Evolutionary conservation across 495 filamentous ascomycete genomes (phyloP).

Genomic region (Opeltia flavorubescens): DNA sequence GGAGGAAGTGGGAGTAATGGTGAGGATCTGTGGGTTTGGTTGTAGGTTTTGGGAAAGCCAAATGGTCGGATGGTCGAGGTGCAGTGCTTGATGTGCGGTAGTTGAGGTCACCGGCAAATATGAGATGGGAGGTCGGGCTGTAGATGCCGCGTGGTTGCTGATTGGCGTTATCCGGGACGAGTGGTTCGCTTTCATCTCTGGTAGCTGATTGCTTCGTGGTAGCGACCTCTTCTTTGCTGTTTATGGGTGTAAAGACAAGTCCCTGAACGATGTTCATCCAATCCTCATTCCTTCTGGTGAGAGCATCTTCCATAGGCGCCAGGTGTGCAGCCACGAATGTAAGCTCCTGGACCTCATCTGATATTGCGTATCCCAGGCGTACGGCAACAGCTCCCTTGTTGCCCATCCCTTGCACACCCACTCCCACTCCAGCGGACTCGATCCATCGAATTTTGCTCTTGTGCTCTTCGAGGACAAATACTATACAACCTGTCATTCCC

Average conservation of each 20-base stretch:
- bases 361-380: constrained; percentile 41
- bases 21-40: constrained; percentile 29
- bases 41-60: constrained; percentile 46
- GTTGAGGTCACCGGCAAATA: constrained; percentile 85
- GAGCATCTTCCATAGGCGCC: constrained; percentile 65
- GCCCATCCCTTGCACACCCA: constrained; percentile 75
- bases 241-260: constrained; percentile 47
- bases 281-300: constrained; percentile 61
- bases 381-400: constrained; percentile 89
- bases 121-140: constrained; percentile 58
- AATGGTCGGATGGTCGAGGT: constrained; percentile 37
- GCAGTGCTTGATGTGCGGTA: constrained; percentile 61
- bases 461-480: constrained; percentile 52
- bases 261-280: constrained; percentile 70
- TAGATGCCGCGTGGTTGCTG: constrained; percentile 41
- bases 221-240: neutral
- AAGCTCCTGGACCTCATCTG: constrained; percentile 39
- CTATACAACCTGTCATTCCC: constrained; percentile 79
- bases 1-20: constrained; percentile 49
- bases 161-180: constrained; percentile 20
- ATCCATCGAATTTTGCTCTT: constrained; percentile 40
- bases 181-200: constrained; percentile 27
- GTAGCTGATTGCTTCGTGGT: constrained; percentile 8
- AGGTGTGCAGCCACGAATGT: constrained; percentile 85
- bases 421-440: constrained; percentile 60